These are phyloP conservation scores for Cucurbita pepo DNA, from an alignment of 306 rosid genomes.

Conservation along the genomic window DNA sequence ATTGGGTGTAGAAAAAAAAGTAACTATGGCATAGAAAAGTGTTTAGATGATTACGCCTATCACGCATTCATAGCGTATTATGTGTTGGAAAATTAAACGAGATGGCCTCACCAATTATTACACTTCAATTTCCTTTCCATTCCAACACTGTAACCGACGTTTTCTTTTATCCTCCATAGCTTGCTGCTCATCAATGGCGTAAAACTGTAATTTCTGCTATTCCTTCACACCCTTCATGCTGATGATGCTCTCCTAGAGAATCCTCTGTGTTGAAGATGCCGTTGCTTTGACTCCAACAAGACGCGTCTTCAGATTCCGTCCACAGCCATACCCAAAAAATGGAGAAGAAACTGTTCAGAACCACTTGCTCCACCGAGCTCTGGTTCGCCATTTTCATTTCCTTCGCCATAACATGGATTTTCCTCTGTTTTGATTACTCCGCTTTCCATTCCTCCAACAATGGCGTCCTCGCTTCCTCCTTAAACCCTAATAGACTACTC, in stretches of 20 bases:
- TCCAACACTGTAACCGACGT: background rate
- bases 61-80: background rate
- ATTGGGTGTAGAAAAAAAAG: too few species aligned
- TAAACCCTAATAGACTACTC: background rate
- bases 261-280: background rate
- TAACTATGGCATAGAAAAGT: too few species aligned
- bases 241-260: background rate
- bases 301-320: background rate
- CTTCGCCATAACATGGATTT: background rate
- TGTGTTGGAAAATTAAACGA: background rate
- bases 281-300: background rate
- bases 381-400: constrained; percentile 1
- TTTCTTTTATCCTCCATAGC: background rate
- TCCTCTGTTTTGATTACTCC: constrained; percentile 14
- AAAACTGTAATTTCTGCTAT: background rate
- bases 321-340: background rate
- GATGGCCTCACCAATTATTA: background rate
- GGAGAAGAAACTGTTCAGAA: background rate
- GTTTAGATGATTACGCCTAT: too few species aligned
- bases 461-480: background rate
- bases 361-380: constrained; percentile 1
- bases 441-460: background rate
- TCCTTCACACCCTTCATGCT: background rate
- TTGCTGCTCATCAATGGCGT: background rate
- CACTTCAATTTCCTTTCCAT: background rate